A percentile compares a stretch with the other conserved stretches of the same genome.
These are phyloP conservation scores for Endocarpon pusillum DNA, from an alignment of 495 filamentous ascomycete species.

Conservation along the genomic window DNA sequence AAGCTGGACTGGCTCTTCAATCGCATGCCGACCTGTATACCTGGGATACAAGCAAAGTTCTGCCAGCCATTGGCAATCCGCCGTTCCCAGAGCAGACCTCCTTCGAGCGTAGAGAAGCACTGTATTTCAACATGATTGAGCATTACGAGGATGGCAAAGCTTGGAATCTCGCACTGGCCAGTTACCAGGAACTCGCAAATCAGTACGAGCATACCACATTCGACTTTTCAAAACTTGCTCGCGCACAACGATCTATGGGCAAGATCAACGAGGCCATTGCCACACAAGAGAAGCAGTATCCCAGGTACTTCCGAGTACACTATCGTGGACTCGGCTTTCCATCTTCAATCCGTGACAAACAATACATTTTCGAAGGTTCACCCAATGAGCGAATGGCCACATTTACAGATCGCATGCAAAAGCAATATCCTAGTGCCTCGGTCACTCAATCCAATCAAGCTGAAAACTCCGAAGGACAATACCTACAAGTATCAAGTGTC, in stretches of 20 bases:
- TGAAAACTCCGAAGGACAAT: constrained; percentile 85
- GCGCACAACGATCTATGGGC: constrained; percentile 80
- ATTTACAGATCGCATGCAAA: constrained; percentile 86
- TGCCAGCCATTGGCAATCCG: constrained; percentile 55
- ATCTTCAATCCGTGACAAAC: constrained; percentile 61
- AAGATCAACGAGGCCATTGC: constrained; percentile 78
- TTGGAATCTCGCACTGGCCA: constrained; percentile 78
- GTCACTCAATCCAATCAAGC: constrained; percentile 54
- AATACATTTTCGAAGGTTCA: constrained; percentile 78
- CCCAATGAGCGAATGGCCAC: constrained; percentile 56
- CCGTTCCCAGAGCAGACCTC: constrained; percentile 65
- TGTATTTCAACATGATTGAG: constrained; percentile 90
- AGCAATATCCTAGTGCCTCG: constrained; percentile 76
- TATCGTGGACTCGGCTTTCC: constrained; percentile 91
- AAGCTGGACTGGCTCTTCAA: constrained; percentile 78
- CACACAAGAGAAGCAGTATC: constrained; percentile 57
- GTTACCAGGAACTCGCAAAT: constrained; percentile 74
- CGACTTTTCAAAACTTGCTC: constrained; percentile 82
- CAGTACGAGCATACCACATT: constrained; percentile 83
- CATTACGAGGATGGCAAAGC: constrained; percentile 83
- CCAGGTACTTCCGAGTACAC: constrained; percentile 80
- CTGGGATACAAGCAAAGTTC: constrained; percentile 61
- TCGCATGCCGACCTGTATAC: constrained; percentile 87
- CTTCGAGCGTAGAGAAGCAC: constrained; percentile 81
- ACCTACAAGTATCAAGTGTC: constrained; percentile 66